Evolutionary conservation across 1,139 yeast genomes (phyloP).

Genomic region (Scheffersomyces quercinus): DNA sequence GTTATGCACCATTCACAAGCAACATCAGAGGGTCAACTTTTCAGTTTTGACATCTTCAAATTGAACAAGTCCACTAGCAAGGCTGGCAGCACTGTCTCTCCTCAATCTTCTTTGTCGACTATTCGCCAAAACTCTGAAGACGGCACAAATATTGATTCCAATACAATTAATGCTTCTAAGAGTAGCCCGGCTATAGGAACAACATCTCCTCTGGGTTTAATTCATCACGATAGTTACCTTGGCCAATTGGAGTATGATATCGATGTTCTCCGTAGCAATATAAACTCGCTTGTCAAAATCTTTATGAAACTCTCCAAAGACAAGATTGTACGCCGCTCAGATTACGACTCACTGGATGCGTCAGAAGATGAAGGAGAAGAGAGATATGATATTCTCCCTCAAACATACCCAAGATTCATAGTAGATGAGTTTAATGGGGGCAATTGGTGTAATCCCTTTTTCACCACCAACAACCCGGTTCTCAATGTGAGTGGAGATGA

Average conservation of each 20-base stretch:
- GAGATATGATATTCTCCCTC: constrained; percentile 51
- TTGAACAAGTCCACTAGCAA: constrained; percentile 31
- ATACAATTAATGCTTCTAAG: neutral
- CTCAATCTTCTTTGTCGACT: constrained; percentile 27
- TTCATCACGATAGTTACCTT: constrained; percentile 21
- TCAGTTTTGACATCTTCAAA: constrained; percentile 33
- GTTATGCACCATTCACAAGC: constrained; percentile 34
- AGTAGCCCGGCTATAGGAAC: neutral
- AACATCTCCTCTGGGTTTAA: too few relatives aligned
- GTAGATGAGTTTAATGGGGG: constrained; percentile 70
- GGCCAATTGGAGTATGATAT: constrained; percentile 41
- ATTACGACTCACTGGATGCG: constrained; percentile 43
- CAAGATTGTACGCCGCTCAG: constrained; percentile 32
- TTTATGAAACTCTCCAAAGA: constrained; percentile 33
- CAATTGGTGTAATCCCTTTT: constrained; percentile 71
- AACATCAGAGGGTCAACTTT: constrained; percentile 28
- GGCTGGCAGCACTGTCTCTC: constrained; percentile 16
- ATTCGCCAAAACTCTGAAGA: constrained; percentile 20
- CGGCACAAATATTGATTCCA: constrained; percentile 3
- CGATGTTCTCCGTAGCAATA: constrained; percentile 30
- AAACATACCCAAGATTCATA: constrained; percentile 66
- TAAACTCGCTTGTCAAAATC: constrained; percentile 28
- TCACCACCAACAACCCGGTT: constrained; percentile 39
- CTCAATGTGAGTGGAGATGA: constrained; percentile 50
- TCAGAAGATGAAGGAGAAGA: constrained; percentile 37